Base-by-base conservation (phyloP, 140 eudicot species). In the Artemisia princeps region DNA sequence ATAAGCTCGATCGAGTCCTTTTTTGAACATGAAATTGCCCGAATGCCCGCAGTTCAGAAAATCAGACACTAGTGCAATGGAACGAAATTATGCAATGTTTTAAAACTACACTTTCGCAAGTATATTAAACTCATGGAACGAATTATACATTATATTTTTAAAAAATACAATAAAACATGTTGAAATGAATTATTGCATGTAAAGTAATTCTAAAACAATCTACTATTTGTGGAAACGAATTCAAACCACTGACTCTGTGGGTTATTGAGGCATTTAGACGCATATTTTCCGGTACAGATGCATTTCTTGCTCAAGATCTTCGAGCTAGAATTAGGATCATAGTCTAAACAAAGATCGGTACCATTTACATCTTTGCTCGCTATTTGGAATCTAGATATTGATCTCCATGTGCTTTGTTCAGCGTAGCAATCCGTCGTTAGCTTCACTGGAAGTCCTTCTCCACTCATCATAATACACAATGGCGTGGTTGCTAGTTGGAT, bases 191-290 rank as follows among this genome's bases (percentile, higher is more conserved):
- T 10, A 10, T 26, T 13, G 2, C 13, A n/a, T 15, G 53, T n/a
- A 50, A 54, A 42, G 20, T 73, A 30, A 49, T 53, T 58, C 28
- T 69, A 69, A 22, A 76, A 51, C 37, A 24, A 45, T 76, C 30
- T 55, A 56, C 17, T 64, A 64, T 82, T 87, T 1, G 87, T 64
- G 40, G 65, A 52, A 67, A 84, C n/a, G 40, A 86, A 82, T 30
- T 71, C 68, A 30, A 85, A 85, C 94, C 88, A 85, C 60, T 85
- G 94, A 37, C 37, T 69, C 24, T 77, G 83, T 0, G 86, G 81
- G 67, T 75, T 77, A 20, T 57, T 11, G 0, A 65, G 55, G 53
- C 84, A 82, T 15, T 6, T 22, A 14, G 73, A 37, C 59, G n/a
- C 48, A 3, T 19, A 55, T 55, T 66, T 68, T 37, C 57, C 74